Percentiles rank a stretch among this genome's conserved stretches.
Evolutionary conservation across 768 basidiomycete species (phyloP).

Genomic region (Suillus bovinus): DNA sequence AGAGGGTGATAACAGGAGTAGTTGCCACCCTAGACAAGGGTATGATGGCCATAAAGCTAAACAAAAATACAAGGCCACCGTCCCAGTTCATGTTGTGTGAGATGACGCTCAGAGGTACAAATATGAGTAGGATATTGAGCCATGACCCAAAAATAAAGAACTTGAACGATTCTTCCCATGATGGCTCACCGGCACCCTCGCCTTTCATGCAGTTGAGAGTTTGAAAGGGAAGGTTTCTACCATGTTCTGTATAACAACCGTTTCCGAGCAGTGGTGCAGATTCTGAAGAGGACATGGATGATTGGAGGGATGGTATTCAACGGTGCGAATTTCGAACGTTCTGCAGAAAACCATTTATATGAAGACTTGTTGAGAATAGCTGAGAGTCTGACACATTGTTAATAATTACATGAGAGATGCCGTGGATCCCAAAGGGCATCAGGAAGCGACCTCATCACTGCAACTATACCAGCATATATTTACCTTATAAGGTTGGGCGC

Average conservation of each 20-base stretch:
- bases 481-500: too few species aligned
- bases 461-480: too few species aligned
- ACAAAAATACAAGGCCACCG: slow-evolving; percentile 67
- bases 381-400: too few species aligned
- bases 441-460: too few species aligned
- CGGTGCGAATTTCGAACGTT: not conserved
- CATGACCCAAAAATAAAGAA: slow-evolving; percentile 67
- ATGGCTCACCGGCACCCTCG: slow-evolving; percentile 68
- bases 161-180: slow-evolving; percentile 54
- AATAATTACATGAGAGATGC: too few species aligned
- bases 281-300: slow-evolving; percentile 21
- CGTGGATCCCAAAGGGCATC: too few species aligned
- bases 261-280: slow-evolving; percentile 47
- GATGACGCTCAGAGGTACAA: slow-evolving; percentile 70
- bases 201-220: slow-evolving; percentile 39
- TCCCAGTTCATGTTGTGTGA: slow-evolving; percentile 74
- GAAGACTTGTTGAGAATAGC: too few species aligned
- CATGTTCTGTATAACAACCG: slow-evolving; percentile 24
- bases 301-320: not conserved
- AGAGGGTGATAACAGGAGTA: not conserved
- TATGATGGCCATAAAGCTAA: slow-evolving; percentile 81
- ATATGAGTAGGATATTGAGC: slow-evolving; percentile 76
- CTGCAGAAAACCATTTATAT: not conserved
- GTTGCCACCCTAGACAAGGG: slow-evolving; percentile 51
- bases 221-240: slow-evolving; percentile 27